Evolutionary conservation across 2,329 filamentous ascomycete genomes (phyloP).

Genomic region (Sporothrix euskadiensis): DNA sequence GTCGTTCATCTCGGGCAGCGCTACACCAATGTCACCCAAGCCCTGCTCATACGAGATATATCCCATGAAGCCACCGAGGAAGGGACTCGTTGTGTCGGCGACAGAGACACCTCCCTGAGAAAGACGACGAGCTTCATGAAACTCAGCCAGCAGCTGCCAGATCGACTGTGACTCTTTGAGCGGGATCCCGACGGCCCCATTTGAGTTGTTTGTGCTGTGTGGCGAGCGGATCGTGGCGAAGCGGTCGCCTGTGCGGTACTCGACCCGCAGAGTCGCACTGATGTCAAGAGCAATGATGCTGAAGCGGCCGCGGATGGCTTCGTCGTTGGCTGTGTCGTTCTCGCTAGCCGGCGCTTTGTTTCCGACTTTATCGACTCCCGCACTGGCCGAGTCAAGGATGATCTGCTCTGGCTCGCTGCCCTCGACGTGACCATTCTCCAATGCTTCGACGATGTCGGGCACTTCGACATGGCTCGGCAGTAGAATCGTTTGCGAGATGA

Average conservation of each 20-base stretch:
- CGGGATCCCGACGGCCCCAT: constrained; percentile 30
- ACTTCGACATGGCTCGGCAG: constrained; percentile 51
- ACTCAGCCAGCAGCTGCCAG: constrained; percentile 55
- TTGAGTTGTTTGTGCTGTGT: background rate
- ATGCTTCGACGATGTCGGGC: constrained; percentile 56
- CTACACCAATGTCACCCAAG: constrained; percentile 59
- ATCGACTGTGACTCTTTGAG: constrained; percentile 40
- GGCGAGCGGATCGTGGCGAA: constrained; percentile 41
- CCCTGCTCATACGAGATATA: constrained; percentile 85
- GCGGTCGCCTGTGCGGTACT: constrained; percentile 56
- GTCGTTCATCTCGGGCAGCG: constrained; percentile 35
- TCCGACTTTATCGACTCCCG: constrained; percentile 40
- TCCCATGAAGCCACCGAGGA: constrained; percentile 82
- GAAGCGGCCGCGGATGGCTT: constrained; percentile 57
- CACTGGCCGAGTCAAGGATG: constrained; percentile 62
- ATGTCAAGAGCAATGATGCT: constrained; percentile 73
- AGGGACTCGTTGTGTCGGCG: constrained; percentile 50
- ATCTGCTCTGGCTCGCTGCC: constrained; percentile 47
- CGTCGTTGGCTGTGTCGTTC: constrained; percentile 14
- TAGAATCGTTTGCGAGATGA: constrained; percentile 44
- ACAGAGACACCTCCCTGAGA: background rate
- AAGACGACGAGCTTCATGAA: constrained; percentile 39
- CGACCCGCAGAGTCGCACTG: constrained; percentile 56
- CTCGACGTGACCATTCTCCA: constrained; percentile 35
- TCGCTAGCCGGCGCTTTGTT: background rate